Evolutionary conservation across 345 rosid genomes (phyloP), one percentile per base, ranked within the genome.

Genomic region (Acer yangbiense): DNA sequence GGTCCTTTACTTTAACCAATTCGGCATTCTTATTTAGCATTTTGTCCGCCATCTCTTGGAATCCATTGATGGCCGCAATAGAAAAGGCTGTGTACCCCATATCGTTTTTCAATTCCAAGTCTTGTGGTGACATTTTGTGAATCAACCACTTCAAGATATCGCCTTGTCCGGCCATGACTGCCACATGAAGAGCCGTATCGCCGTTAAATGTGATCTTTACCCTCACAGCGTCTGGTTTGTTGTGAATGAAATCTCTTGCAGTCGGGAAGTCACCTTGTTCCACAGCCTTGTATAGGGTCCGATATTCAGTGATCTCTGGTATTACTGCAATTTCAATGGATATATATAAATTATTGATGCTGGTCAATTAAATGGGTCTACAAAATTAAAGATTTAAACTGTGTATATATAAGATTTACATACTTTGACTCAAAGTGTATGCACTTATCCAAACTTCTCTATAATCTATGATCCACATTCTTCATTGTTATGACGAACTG

Each of bases 31-130:
- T 67, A 6, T 35, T 2, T 0, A 67, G 27, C 70, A 67, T 67
- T 7, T 6, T 10, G 52, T 41, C 70, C 3, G 41, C 70, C 52
- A 67, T 39, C 5, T 67, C 50, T 67, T 41, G 20, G 52, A 67
- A 67, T 67, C 50, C 50, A n/a, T 67, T 39, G 52, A 67, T 67
- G 70, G 52, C 70, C 3, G 70, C 70, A 39, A 67, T 67, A 3
- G 48, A 17, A 39, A 67, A 67, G 14, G 70, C 52, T n/a, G 70
- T 67, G 25, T 67, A 67, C 4, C 52, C 70, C 52, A 67, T 67
- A 18, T n/a, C 52, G 43, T 67, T 67, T 39, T 2, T 7, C 25
- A 18, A 0, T n/a, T 67, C 70, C 43, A 67, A 67, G 50, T 67
- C 70, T 18, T 1, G 27, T 18, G 4, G 25, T 39, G 52, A 29